A percentile compares a stretch with the other conserved stretches of the same genome.
phyloP scores from a whole-genome alignment of 2,329 filamentous ascomycete genomes.

The Chaetothyriales sp. region DNA sequence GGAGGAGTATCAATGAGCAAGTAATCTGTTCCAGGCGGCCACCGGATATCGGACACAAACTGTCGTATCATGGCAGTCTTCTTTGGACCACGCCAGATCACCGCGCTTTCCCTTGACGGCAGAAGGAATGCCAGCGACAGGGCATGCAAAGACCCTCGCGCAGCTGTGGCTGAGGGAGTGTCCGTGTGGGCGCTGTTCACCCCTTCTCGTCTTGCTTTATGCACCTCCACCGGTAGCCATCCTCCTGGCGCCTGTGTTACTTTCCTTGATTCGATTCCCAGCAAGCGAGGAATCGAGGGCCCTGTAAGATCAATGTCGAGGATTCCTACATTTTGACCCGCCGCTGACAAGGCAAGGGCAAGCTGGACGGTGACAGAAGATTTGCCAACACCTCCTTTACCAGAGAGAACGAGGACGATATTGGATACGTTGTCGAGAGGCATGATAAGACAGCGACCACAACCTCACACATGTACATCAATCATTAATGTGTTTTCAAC shows the following conservation, averaged over 20 bases:
- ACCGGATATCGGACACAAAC: slow-evolving; percentile 81
- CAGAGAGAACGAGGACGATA: slow-evolving; percentile 54
- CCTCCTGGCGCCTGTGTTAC: slow-evolving; percentile 83
- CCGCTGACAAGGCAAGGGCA: slow-evolving; percentile 70
- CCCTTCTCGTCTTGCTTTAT: slow-evolving; percentile 24
- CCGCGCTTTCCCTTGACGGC: slow-evolving; percentile 67
- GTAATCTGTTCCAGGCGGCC: slow-evolving; percentile 71
- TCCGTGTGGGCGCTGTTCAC: slow-evolving; percentile 6
- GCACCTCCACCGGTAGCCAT: slow-evolving; percentile 80
- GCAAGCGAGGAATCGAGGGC: slow-evolving; percentile 87
- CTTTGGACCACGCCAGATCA: slow-evolving; percentile 95
- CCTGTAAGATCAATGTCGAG: slow-evolving; percentile 94
- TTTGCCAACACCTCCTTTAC: slow-evolving; percentile 96
- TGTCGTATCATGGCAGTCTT: slow-evolving; percentile 98
- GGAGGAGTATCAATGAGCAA: slow-evolving; percentile 91
- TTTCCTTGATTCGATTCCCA: slow-evolving; percentile 75
- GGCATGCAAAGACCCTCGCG: slow-evolving; percentile 37
- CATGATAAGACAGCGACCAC: slow-evolving; percentile 8
- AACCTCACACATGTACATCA: no score
- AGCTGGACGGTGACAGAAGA: slow-evolving; percentile 95
- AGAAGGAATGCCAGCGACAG: slow-evolving; percentile 93
- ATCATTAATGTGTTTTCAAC: background rate
- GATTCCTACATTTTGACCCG: slow-evolving; percentile 80
- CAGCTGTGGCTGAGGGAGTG: background rate
- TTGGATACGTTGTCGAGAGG: slow-evolving; percentile 15